Evolutionary conservation across 176 grass and related monocot genomes (phyloP), one percentile per base, ranked within the genome.

Genomic region (Oryza australiensis): DNA sequence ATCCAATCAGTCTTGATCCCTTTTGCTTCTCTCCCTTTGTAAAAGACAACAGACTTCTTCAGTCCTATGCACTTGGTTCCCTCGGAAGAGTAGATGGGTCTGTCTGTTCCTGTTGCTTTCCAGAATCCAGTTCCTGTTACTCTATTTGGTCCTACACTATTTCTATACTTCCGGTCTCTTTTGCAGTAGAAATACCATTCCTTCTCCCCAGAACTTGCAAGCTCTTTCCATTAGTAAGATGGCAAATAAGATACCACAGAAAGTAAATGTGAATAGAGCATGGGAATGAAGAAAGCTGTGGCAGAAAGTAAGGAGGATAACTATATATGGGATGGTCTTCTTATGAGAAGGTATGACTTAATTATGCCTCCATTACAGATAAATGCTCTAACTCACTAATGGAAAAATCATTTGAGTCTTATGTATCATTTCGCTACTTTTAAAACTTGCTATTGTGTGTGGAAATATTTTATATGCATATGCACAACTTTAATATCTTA

Each of bases 181-280:
- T 88, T 92, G 33, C 94, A 97, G 81, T 94, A 97, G 85, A 97
- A 97, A 84, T 97, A 97, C 92, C 92, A 94, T 87, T 97, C 92
- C 51, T 97, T 97, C 62, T 91, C 95, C 63, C 92, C 86, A 12
- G 90, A 86, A 40, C 83, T 91, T 37, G 92, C 92, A 75, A 97
- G 78, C 66, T 89, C 95, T 97, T 26, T 26, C 28, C 37, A 74
- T 75, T 29, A 69, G 71, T 38, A 80, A 80, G 45, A 62, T 71
- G 26, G 68, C 48, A 73, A 43, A 26, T 27, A 59, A 23, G 64
- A 27, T 15, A 46, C 73, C 62, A 55, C 43, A 73, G 18, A 63
- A 83, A 66, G 62, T 62, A 79, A 60, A 67, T 10, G 43, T 77
- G 34, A 79, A 48, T 68, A 79, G 22, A 74, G 16, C 16, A 29